A percentile compares a stretch with the other conserved stretches of the same genome.
Conservation (phyloP, 805 yeast species). For the Priceomyces melissophilus region DNA sequence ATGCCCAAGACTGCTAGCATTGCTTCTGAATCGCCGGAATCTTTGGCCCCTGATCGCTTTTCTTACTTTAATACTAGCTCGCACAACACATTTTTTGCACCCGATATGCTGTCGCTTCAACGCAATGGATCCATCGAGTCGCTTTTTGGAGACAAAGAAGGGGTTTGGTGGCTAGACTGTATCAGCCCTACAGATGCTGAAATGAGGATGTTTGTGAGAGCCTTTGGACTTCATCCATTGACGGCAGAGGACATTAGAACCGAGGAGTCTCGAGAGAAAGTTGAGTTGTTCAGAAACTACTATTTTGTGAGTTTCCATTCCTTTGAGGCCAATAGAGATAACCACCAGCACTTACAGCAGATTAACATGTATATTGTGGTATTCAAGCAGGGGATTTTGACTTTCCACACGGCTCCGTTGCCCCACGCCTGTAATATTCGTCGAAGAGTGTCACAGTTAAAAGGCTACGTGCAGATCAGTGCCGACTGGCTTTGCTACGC, state of each 20-base stretch:
- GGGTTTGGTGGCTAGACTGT: conserved; percentile 97
- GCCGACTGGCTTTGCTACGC: conserved; percentile 86
- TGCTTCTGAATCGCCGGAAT: conserved; percentile 19
- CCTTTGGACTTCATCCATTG: conserved; percentile 96
- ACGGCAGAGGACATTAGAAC: conserved; percentile 96
- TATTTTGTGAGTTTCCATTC: conserved; percentile 97
- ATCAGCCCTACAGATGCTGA: conserved; percentile 91
- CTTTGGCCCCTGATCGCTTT: conserved; percentile 63
- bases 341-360: conserved; percentile 81
- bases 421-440: conserved; percentile 66
- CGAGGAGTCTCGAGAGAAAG: conserved; percentile 97
- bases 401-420: conserved; percentile 59
- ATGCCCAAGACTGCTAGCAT: conserved; percentile 37
- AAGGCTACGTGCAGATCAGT: conserved; percentile 73
- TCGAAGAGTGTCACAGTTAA: conserved; percentile 74
- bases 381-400: conserved; percentile 54
- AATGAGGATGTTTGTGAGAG: conserved; percentile 87
- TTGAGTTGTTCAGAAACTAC: conserved; percentile 83
- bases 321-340: conserved; percentile 78
- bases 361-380: conserved; percentile 69
- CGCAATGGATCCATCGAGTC: conserved; percentile 60
- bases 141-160: conserved; percentile 65
- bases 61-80: conserved; percentile 77
- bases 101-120: conserved; percentile 77
- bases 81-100: conserved; percentile 86